phyloP scores from a whole-genome alignment of 2,329 filamentous ascomycete species.

The Bertia moriformis region DNA sequence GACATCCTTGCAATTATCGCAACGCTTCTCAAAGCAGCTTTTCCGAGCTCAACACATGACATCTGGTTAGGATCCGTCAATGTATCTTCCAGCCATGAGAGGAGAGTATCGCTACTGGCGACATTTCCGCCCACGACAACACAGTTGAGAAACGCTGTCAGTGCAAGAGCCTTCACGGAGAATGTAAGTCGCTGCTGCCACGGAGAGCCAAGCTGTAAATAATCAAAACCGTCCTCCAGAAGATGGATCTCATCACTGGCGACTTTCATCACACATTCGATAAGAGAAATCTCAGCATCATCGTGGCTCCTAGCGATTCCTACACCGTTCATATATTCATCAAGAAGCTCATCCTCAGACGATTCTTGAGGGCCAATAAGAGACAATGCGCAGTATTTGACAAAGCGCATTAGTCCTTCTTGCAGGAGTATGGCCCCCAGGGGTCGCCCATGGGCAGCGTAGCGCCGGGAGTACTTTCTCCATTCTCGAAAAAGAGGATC shows the following conservation, averaged over 20 bases:
- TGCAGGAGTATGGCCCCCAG: conserved; percentile 84
- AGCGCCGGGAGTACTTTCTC: conserved; percentile 74
- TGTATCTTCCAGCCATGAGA: conserved; percentile 74
- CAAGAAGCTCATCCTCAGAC: conserved; percentile 51
- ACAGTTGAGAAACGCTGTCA: conserved; percentile 78
- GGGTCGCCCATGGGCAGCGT: conserved; percentile 64
- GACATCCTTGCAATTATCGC: conserved; percentile 67
- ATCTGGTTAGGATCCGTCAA: conserved; percentile 70
- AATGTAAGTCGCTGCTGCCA: conserved; percentile 80
- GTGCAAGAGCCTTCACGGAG: conserved; percentile 67
- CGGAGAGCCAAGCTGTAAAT: conserved; percentile 68
- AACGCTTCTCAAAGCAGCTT: conserved; percentile 66
- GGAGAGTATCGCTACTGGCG: conserved; percentile 64
- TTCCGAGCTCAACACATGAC: conserved; percentile 62
- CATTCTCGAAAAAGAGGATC: conserved; percentile 63
- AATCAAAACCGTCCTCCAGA: conserved; percentile 79
- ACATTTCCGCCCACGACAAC: conserved; percentile 67
- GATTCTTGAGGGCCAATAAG: conserved; percentile 47
- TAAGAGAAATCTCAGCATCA: conserved; percentile 24
- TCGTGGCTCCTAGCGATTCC: conserved; percentile 16
- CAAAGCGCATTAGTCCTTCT: conserved; percentile 73
- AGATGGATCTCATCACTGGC: conserved; percentile 72
- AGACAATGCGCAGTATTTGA: conserved; percentile 63
- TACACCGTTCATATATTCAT: conserved; percentile 49
- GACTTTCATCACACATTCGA: conserved; percentile 41